Evolutionary conservation across 2,329 filamentous ascomycete genomes (phyloP).

Genomic region (Arthrobotrys musiformis): DNA sequence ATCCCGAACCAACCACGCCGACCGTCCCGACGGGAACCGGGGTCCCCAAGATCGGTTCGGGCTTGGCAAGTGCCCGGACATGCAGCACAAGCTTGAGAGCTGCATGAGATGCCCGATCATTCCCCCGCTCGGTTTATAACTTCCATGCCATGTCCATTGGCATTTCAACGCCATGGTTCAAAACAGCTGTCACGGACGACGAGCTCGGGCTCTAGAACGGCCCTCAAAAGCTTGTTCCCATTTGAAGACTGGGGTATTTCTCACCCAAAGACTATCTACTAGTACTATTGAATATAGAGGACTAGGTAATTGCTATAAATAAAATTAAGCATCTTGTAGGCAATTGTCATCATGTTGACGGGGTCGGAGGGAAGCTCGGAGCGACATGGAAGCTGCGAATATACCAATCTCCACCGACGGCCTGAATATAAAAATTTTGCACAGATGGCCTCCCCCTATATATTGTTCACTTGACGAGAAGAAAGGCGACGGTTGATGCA

Average conservation of each 20-base stretch:
- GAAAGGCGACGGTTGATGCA: no score
- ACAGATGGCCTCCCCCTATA: no score
- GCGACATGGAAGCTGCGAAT: neutral
- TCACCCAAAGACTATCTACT: neutral
- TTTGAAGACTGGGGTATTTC: neutral
- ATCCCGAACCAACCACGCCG: slow-evolving; percentile 12
- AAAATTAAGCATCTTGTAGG: neutral
- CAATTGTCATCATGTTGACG: neutral
- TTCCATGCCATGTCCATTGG: neutral
- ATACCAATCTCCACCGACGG: neutral
- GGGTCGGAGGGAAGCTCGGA: slow-evolving; percentile 39
- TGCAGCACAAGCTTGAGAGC: no score
- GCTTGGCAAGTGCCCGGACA: neutral
- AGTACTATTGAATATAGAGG: neutral
- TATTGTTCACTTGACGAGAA: neutral
- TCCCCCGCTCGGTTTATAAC: slow-evolving; percentile 22
- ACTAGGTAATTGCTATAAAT: neutral
- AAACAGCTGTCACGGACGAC: neutral
- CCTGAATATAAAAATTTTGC: no score
- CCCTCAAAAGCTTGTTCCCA: neutral
- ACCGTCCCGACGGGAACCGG: slow-evolving; percentile 3
- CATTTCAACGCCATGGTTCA: slow-evolving; percentile 17
- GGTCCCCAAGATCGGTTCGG: slow-evolving; percentile 15
- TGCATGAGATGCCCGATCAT: slow-evolving; percentile 24
- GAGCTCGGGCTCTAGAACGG: slow-evolving; percentile 8